These are phyloP conservation scores for Nitzschia palea DNA, from an alignment of 108 stramenopile genomes.

Conservation along the genomic window DNA sequence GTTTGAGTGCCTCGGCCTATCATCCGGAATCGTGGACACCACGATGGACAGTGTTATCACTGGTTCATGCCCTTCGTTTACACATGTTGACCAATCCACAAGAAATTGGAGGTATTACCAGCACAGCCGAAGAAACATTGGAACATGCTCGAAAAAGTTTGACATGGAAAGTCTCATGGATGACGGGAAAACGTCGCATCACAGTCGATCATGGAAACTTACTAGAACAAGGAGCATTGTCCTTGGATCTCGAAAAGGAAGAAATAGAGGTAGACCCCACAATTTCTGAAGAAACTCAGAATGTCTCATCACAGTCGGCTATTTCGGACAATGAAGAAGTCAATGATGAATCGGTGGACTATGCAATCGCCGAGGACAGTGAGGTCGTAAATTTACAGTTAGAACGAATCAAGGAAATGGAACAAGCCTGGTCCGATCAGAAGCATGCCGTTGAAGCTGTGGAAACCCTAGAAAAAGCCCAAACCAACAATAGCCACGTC, in stretches of 20 bases:
- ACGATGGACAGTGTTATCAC: conserved; percentile 68
- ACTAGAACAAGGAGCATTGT: conserved; percentile 20
- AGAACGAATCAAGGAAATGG: background rate
- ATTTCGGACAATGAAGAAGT: background rate
- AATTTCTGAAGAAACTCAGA: background rate
- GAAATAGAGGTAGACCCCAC: background rate
- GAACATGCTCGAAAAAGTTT: conserved; percentile 54
- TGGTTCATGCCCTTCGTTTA: conserved; percentile 70
- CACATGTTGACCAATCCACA: conserved; percentile 82
- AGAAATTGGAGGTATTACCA: conserved; percentile 79
- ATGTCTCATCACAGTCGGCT: too few relatives aligned
- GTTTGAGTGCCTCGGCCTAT: conserved; percentile 80
- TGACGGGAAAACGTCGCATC: conserved; percentile 16
- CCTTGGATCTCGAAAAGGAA: background rate
- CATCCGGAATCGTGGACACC: conserved; percentile 93
- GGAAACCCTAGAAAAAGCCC: background rate
- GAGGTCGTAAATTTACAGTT: too few relatives aligned
- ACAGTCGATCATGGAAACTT: conserved; percentile 27
- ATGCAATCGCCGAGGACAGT: background rate
- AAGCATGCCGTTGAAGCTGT: background rate
- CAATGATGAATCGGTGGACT: background rate
- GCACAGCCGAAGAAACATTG: conserved; percentile 37
- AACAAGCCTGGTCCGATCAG: background rate
- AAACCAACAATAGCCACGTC: background rate
- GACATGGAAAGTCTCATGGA: conserved; percentile 37